phyloP scores from a whole-genome alignment of 331 rosid species.

The Dryas integrifolia region DNA sequence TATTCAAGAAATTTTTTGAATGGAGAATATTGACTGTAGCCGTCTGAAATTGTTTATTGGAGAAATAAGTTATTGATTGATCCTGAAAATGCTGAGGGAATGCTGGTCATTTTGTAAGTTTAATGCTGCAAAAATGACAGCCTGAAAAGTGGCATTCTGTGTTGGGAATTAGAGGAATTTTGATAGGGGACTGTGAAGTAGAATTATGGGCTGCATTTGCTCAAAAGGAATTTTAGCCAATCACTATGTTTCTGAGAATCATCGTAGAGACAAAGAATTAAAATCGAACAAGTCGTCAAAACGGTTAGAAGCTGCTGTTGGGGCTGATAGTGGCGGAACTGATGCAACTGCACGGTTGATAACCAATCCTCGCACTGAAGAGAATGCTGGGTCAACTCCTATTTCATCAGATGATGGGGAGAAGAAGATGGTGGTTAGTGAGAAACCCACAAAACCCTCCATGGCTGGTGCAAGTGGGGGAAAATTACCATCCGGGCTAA shows the following conservation, averaged over 20 bases:
- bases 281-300: conserved; percentile 44
- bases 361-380: conserved; percentile 31
- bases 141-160: not conserved
- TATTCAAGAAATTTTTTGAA: not conserved
- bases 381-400: conserved; percentile 33
- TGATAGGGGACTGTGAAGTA: conserved; percentile 16
- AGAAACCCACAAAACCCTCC: conserved; percentile 32
- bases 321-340: conserved; percentile 34
- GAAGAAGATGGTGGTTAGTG: conserved; percentile 24
- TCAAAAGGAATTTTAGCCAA: conserved; percentile 46
- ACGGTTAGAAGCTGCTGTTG: conserved; percentile 34
- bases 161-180: not conserved
- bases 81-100: not conserved
- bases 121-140: conserved; percentile 11
- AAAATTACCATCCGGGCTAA: conserved; percentile 27
- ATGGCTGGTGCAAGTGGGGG: conserved; percentile 24
- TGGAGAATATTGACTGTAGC: not conserved
- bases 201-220: conserved; percentile 79
- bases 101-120: conserved; percentile 4
- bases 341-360: conserved; percentile 52
- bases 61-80: not conserved
- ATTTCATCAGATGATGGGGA: conserved; percentile 41
- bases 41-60: conserved; percentile 9
- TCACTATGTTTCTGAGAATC: conserved; percentile 41
- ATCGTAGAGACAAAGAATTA: conserved; percentile 28